Conservation (phyloP, 352 stramenopile genomes). For the Phytopythium sindhum region DNA sequence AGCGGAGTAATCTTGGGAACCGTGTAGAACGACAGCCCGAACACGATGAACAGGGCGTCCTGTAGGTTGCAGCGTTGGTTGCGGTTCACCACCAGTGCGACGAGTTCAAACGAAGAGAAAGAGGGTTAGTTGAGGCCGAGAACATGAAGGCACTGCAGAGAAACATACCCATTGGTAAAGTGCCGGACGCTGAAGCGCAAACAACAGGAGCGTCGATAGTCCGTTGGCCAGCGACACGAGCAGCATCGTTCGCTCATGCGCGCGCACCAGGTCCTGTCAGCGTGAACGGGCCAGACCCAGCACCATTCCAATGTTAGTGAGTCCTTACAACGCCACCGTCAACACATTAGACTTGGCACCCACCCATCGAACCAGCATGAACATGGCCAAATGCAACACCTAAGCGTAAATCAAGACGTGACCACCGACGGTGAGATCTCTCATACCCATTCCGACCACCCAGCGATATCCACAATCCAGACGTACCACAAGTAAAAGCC, state of each 20-base stretch:
- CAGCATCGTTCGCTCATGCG: slow-evolving; percentile 68
- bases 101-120: background rate
- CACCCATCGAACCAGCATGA: slow-evolving; percentile 68
- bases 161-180: slow-evolving; percentile 75
- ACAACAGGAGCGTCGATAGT: slow-evolving; percentile 64
- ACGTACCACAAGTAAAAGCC: slow-evolving; percentile 55
- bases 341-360: slow-evolving; percentile 1
- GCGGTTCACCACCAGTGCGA: no score
- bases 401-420: slow-evolving; percentile 10
- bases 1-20: slow-evolving; percentile 83
- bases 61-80: slow-evolving; percentile 9
- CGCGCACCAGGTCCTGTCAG: slow-evolving; percentile 53
- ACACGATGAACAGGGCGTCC: slow-evolving; percentile 82
- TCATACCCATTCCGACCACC: background rate
- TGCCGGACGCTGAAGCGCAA: slow-evolving; percentile 61
- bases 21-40: slow-evolving; percentile 82
- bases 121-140: background rate
- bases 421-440: background rate
- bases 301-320: background rate
- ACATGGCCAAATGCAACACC: slow-evolving; percentile 75
- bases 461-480: background rate
- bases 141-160: background rate
- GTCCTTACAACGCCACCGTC: background rate
- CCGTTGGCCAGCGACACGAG: slow-evolving; percentile 70
- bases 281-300: background rate